These are phyloP conservation scores for Biscogniauxia sp. DNA, from an alignment of 2,329 filamentous ascomycete species.

Conservation along the genomic window DNA sequence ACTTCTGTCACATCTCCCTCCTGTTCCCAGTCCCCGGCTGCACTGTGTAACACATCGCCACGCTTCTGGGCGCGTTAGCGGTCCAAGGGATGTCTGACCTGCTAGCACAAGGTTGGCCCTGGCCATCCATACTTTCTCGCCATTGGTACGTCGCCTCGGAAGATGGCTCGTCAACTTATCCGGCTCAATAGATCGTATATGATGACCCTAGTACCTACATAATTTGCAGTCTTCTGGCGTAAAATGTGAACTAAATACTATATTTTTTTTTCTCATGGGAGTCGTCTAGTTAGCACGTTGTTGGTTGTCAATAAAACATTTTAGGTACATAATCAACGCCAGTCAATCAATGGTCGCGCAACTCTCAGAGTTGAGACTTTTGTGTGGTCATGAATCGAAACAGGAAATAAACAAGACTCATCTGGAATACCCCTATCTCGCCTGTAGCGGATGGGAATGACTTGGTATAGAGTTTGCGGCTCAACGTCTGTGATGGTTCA, in stretches of 20 bases:
- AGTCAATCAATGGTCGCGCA: too few relatives aligned
- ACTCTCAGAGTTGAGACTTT: too few relatives aligned
- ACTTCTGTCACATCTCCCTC: background rate
- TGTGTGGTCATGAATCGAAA: background rate
- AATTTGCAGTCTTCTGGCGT: background rate
- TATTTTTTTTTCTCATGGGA: too few relatives aligned
- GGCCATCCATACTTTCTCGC: background rate
- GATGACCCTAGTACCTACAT: background rate
- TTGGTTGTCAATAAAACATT: too few relatives aligned
- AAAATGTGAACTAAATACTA: too few relatives aligned
- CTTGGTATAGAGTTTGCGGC: background rate
- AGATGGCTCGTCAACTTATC: background rate
- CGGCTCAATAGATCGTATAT: background rate
- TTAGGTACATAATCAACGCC: too few relatives aligned
- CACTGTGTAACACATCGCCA: background rate
- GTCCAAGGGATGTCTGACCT: background rate
- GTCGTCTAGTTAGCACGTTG: too few relatives aligned
- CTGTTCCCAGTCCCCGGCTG: background rate
- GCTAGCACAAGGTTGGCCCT: background rate
- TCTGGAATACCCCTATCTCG: background rate
- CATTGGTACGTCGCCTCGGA: background rate
- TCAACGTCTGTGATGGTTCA: background rate
- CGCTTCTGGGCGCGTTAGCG: background rate
- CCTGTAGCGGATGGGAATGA: background rate
- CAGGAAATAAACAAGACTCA: too few relatives aligned